Base-by-base conservation (phyloP, 306 rosid species). In the Ormosia semicastrata region DNA sequence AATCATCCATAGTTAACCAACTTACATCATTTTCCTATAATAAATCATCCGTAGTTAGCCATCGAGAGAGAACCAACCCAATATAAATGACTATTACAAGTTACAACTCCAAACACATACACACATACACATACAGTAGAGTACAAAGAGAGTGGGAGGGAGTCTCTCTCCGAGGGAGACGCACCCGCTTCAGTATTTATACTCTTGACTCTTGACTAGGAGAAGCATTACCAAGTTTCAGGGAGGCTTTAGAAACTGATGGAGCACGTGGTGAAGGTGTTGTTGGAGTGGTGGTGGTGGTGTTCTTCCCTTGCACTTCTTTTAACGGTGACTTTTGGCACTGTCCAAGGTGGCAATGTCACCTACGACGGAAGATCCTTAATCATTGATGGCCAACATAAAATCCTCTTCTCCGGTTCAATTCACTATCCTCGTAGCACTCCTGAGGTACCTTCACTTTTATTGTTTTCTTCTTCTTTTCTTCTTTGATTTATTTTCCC, bases 341-440 rank as follows among this genome's bases (percentile, higher is more conserved):
- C 39, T 67, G 76, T 62, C n/a, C 14, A 58, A 17, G 88, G 82
- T 36, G 85, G 84, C 50, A 84, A 66, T 58, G 94, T 93, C 40
- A 85, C 89, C 17, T 92, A 94, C 43, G 97, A 94, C 18, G 92
- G 88, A 18, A 86, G 90, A 73, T 90, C 94, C 10, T 84, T 93
- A 76, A 67, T 93, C 63, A 77, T 93, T 71, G 57, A 89, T 62
- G 95, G 89, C 4, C 66, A 90, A 59, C 98, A 87, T 62, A 78
- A 24, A 75, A 82, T 94, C 52, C 91, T 92, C 49, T 92, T 94
- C 91, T 92, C 97, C 2, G 98, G 95, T 66, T 90, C 94, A 41
- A 91, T 93, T 71, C 98, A 93, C 64, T 93, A 93, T 84, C 94
- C 94, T 68, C 92, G 94, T 56, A 92, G 97, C 88, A 92, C 97